These are phyloP conservation scores for Coriolopsis trogii DNA, from an alignment of 1,284 basidiomycete species.

Conservation along the genomic window DNA sequence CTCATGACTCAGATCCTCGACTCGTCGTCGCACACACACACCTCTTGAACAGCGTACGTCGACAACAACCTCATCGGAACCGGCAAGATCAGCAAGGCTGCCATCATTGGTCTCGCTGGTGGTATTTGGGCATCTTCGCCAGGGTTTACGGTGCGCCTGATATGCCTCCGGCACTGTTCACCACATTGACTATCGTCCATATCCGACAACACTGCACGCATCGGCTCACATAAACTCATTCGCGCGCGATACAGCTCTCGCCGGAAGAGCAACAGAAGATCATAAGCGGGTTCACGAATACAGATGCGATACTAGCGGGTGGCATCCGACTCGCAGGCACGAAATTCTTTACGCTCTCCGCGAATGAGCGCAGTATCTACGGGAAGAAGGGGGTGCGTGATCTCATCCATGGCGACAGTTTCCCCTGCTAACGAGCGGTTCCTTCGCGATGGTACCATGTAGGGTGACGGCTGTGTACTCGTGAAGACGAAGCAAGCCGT, in stretches of 20 bases:
- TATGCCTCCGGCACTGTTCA: neutral
- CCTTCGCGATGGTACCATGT: too few relatives aligned
- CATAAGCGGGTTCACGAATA: slow-evolving; percentile 55
- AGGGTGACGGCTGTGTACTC: slow-evolving; percentile 83
- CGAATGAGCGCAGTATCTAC: slow-evolving; percentile 67
- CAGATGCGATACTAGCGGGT: slow-evolving; percentile 46
- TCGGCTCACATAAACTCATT: neutral
- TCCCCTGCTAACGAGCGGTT: too few relatives aligned
- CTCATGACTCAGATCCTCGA: neutral
- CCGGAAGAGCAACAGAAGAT: slow-evolving; percentile 77
- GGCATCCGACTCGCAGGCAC: slow-evolving; percentile 75
- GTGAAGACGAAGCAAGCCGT: slow-evolving; percentile 91
- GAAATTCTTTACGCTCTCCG: slow-evolving; percentile 83
- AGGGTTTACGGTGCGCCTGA: slow-evolving; percentile 70
- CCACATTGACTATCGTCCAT: neutral
- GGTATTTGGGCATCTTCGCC: slow-evolving; percentile 86
- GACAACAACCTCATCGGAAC: slow-evolving; percentile 84
- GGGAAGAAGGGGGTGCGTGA: slow-evolving; percentile 78
- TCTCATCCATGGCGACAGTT: too few relatives aligned
- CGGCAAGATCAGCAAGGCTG: slow-evolving; percentile 77
- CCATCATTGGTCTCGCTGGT: slow-evolving; percentile 85
- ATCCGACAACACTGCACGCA: neutral
- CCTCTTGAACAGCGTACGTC: slow-evolving; percentile 70
- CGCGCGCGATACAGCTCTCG: slow-evolving; percentile 56
- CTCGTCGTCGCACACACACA: slow-evolving; percentile 1